These are phyloP conservation scores for Santalum album DNA, from an alignment of 164 flowering plant genomes.

Conservation along the genomic window DNA sequence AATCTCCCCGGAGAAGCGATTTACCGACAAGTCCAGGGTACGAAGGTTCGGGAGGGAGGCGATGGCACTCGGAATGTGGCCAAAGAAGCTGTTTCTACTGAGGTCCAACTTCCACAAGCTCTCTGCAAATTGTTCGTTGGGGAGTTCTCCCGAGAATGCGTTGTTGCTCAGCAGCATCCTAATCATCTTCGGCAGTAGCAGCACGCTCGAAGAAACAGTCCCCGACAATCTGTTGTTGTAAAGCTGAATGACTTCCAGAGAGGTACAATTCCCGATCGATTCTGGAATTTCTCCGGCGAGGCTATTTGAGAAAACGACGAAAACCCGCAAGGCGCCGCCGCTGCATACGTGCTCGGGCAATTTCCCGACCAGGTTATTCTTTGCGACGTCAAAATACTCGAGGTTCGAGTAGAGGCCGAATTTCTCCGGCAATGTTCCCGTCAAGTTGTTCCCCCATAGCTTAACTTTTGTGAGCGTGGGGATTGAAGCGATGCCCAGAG, in stretches of 20 bases:
- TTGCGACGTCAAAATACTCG: slow-evolving; percentile 22
- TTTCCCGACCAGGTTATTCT: slow-evolving; percentile 29
- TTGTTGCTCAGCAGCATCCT: slow-evolving; percentile 26
- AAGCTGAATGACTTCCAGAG: slow-evolving; percentile 28
- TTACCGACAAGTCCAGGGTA: slow-evolving; percentile 36
- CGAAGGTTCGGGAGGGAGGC: slow-evolving; percentile 17
- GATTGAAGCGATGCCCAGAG: slow-evolving; percentile 22
- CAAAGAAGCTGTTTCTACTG: slow-evolving; percentile 40
- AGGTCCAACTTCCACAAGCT: slow-evolving; percentile 36
- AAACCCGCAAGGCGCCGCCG: slow-evolving; percentile 16
- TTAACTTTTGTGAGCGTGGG: slow-evolving; percentile 17
- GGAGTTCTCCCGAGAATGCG: slow-evolving; percentile 39
- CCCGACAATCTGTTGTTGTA: slow-evolving; percentile 37
- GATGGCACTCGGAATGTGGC: slow-evolving; percentile 30
- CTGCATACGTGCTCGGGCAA: slow-evolving; percentile 39
- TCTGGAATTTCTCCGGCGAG: slow-evolving; percentile 50
- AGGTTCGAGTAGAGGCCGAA: slow-evolving; percentile 32
- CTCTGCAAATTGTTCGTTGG: slow-evolving; percentile 13
- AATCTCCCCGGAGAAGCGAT: slow-evolving; percentile 38
- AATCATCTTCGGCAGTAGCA: slow-evolving; percentile 19
- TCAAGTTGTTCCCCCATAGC: slow-evolving; percentile 30
- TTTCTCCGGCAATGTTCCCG: slow-evolving; percentile 40
- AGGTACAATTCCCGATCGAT: slow-evolving; percentile 45
- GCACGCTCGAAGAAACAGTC: slow-evolving; percentile 30
- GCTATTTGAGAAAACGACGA: slow-evolving; percentile 45